A percentile compares a stretch with the other conserved stretches of the same genome.
Conservation (phyloP, 257 asterid species). For the Paraleonurus japonicus region DNA sequence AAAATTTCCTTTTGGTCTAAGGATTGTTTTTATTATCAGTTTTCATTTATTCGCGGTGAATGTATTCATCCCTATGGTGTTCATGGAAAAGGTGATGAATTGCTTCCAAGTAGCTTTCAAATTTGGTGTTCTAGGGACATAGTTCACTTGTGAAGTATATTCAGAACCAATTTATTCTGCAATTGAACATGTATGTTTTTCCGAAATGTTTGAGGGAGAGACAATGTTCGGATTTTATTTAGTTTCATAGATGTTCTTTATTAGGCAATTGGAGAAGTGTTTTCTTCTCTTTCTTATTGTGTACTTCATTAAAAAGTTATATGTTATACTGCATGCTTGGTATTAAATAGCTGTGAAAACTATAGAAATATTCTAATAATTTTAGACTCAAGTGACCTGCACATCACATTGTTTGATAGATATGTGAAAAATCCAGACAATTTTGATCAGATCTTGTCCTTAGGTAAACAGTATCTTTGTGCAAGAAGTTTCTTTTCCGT, state of each 20-base stretch:
- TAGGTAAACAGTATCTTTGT: background rate
- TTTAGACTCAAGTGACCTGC: background rate
- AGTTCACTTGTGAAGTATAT: background rate
- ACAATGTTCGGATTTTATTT: background rate
- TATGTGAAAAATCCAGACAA: background rate
- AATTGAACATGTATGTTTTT: background rate
- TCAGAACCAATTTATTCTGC: background rate
- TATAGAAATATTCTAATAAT: background rate
- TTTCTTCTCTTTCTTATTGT: background rate
- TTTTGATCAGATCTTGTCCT: background rate
- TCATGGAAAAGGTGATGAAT: background rate
- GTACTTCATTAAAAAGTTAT: background rate
- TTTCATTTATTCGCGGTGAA: background rate
- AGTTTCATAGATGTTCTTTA: background rate
- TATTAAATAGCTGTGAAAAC: background rate
- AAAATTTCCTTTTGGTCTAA: background rate
- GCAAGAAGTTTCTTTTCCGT: background rate
- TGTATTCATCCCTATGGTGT: background rate
- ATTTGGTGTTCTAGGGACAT: background rate
- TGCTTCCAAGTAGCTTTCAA: background rate
- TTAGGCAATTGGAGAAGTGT: background rate
- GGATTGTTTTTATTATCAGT: background rate
- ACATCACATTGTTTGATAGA: background rate
- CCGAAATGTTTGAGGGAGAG: background rate
- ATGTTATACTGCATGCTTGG: background rate